Conservation (phyloP, 2,329 filamentous ascomycete genomes). For the Didymosphaeria variabile region DNA sequence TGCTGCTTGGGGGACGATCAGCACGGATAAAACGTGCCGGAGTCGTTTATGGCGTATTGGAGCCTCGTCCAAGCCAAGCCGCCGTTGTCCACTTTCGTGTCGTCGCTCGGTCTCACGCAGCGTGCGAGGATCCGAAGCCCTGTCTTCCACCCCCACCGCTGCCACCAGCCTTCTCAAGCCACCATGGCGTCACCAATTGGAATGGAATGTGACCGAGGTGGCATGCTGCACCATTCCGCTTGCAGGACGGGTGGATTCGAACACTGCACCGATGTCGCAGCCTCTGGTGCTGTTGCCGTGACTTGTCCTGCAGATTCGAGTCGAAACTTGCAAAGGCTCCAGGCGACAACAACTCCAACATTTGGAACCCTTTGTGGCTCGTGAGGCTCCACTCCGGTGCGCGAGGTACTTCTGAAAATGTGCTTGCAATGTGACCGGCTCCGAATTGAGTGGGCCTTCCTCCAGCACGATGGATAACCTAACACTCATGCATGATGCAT, state of each 20-base stretch:
- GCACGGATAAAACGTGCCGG: conserved; percentile 21
- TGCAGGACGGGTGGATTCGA: background rate
- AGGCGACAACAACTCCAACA: background rate
- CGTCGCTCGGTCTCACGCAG: conserved; percentile 7
- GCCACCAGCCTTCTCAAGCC: conserved; percentile 9
- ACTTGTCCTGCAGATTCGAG: background rate
- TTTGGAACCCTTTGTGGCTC: background rate
- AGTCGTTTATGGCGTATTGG: conserved; percentile 20
- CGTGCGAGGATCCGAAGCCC: conserved; percentile 10
- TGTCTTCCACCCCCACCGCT: conserved; percentile 11
- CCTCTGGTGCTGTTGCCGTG: background rate
- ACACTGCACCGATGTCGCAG: conserved; percentile 4
- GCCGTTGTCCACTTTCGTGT: conserved; percentile 8
- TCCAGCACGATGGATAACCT: conserved; percentile 4
- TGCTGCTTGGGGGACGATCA: conserved; percentile 37
- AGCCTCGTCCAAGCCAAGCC: conserved; percentile 26
- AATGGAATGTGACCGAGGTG: background rate
- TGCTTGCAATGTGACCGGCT: conserved; percentile 8
- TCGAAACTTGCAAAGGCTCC: background rate
- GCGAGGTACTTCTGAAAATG: background rate
- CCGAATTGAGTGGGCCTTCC: conserved; percentile 2
- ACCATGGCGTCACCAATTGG: conserved; percentile 8
- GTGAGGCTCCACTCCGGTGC: background rate
- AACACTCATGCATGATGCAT: background rate
- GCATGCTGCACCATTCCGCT: background rate